Evolutionary conservation across 73 alveolate species (phyloP).

Genomic region (Paramecium pentaurelia): DNA sequence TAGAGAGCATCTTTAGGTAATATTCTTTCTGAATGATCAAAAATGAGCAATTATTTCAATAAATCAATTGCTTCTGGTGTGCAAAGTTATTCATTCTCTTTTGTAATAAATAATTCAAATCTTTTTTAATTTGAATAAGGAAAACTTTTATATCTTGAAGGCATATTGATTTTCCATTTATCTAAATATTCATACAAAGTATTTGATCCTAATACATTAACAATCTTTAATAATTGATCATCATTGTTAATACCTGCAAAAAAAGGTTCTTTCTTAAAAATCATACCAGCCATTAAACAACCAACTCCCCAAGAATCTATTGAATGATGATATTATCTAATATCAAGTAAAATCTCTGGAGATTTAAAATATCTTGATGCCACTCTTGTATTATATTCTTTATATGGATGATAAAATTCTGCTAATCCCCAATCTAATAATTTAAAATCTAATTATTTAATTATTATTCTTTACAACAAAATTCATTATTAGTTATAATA

Average conservation of each 20-base stretch:
- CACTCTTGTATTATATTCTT: background rate
- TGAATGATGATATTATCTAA: too few species aligned
- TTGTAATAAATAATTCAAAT: conserved; percentile 70
- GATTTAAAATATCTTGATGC: too few species aligned
- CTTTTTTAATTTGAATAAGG: conserved; percentile 61
- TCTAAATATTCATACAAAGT: conserved; percentile 50
- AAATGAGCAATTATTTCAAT: conserved; percentile 71
- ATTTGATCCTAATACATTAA: conserved; percentile 68
- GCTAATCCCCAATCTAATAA: conserved; percentile 33
- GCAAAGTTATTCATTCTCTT: conserved; percentile 70
- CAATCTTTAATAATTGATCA: conserved; percentile 59
- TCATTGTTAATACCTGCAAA: conserved; percentile 70
- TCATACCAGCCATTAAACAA: too few species aligned
- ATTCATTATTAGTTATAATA: background rate
- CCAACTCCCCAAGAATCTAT: too few species aligned
- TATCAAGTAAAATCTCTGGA: too few species aligned
- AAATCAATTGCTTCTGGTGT: conserved; percentile 80
- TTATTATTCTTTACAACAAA: background rate
- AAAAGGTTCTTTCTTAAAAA: conserved; percentile 58
- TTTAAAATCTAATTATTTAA: background rate
- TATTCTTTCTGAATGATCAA: conserved; percentile 74
- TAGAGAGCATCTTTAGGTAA: conserved; percentile 73
- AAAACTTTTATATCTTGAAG: conserved; percentile 12
- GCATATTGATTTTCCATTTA: conserved; percentile 54
- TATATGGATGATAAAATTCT: conserved; percentile 57